Conservation (phyloP, 177 flowering plant genomes). For the Vitis hybrid region DNA sequence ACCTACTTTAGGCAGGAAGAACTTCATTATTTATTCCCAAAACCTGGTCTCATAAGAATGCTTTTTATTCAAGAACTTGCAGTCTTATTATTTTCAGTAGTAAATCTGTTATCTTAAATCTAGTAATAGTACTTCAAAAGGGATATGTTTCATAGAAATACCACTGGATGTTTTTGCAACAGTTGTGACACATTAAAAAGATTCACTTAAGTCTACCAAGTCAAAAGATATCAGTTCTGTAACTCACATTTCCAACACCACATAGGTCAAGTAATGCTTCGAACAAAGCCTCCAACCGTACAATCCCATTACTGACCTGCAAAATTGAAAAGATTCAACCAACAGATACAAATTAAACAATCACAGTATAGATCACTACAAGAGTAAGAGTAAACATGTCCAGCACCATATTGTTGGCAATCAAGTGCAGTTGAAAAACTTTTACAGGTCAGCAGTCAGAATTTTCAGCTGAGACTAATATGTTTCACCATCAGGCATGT, state of each 20-base stretch:
- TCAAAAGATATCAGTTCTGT: neutral
- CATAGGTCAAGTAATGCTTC: slow-evolving; percentile 69
- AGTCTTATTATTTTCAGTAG: neutral
- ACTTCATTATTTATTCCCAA: neutral
- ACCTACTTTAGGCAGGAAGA: too few relatives aligned
- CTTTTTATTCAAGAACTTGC: neutral
- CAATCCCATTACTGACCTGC: slow-evolving; percentile 67
- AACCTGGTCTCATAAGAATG: neutral
- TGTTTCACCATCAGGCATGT: neutral
- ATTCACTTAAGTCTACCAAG: neutral
- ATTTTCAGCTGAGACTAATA: too few relatives aligned
- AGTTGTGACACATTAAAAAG: too few relatives aligned
- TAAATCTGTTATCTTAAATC: neutral
- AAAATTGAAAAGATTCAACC: slow-evolving; percentile 14
- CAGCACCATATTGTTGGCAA: neutral
- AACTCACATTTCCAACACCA: slow-evolving; percentile 66
- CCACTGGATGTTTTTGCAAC: too few relatives aligned
- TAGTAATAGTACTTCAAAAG: too few relatives aligned
- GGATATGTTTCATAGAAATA: too few relatives aligned
- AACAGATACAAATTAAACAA: neutral
- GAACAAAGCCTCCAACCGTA: slow-evolving; percentile 46
- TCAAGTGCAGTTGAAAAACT: neutral
- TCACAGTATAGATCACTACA: neutral
- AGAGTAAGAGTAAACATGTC: neutral
- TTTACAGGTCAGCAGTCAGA: neutral